Evolutionary conservation across 2,329 filamentous ascomycete species (phyloP), one percentile per base, ranked within the genome.

Genomic region (Torrubiella hemipterigena): DNA sequence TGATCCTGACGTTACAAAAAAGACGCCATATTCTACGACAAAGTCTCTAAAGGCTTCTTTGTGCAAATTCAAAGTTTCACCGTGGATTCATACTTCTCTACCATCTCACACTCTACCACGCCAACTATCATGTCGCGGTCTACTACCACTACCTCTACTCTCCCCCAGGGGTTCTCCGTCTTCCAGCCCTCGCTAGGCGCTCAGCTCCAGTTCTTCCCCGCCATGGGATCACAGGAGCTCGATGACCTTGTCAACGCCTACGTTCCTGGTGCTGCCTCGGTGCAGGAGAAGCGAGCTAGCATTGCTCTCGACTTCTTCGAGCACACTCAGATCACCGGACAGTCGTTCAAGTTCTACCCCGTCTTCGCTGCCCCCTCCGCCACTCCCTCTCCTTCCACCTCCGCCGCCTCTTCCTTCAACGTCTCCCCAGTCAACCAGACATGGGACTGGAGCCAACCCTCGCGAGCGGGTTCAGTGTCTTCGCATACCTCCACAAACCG

Each of bases 181-280:
- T 72, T 65, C 47, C 73, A 78, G 58, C 61, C 69, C 26, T 50
- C 59, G 29, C 57, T 73, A 33, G 73, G 73, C 31, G 62, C 65
- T 29, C 55, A 65, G 38, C 59, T 78, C 34, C 60, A 84, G 55
- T 75, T 84, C 67, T 55, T 76, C 50, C 67, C 83, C 58, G 57
- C 77, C 45, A 58, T 84, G 54, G 59, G 77, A 48, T 61, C 67
- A 38, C 44, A 69, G 54, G 66, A 82, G 51, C 63, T 78, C 32
- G 71, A 77, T 44, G 57, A 67, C 32, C 54, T 78, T 48, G 64
- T 79, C 44, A 56, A 73, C 49, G 60, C 64, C 38, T 75, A 74
- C 49, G 50, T 77, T 30, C 54, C 67, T 28, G 69, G 71, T 30
- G 46, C 65, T 30, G 60, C 56, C 30, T 58, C 67, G 17, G 65